Evolutionary conservation across 345 rosid genomes (phyloP).

Genomic region (Dimocarpus longan): DNA sequence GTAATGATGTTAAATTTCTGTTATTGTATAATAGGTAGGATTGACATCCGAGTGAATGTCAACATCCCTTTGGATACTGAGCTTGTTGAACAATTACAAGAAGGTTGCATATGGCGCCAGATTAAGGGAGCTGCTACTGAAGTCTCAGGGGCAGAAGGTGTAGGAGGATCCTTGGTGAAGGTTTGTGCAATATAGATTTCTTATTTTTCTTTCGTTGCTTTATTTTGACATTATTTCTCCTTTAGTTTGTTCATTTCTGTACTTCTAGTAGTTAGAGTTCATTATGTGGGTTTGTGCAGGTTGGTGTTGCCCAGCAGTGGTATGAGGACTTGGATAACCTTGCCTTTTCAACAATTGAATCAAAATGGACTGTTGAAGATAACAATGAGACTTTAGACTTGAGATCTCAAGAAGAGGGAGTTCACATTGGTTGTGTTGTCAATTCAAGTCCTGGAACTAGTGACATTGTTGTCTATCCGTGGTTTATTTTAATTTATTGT

Average conservation of each 20-base stretch:
- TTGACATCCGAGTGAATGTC: conserved; percentile 59
- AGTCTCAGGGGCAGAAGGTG: conserved; percentile 39
- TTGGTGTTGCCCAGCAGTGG: conserved; percentile 89
- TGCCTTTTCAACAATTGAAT: conserved; percentile 58
- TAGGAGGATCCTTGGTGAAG: conserved; percentile 60
- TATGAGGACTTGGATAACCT: conserved; percentile 86
- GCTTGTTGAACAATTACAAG: conserved; percentile 78
- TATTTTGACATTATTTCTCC: neutral
- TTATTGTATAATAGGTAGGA: conserved; percentile 55
- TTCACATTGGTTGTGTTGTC: conserved; percentile 59
- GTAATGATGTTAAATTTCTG: conserved; percentile 15
- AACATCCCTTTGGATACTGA: conserved; percentile 66
- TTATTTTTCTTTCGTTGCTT: neutral
- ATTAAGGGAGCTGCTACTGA: conserved; percentile 77
- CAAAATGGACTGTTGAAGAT: conserved; percentile 46
- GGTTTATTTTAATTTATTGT: too few species aligned
- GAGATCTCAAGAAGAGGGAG: too few species aligned
- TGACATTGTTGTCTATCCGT: too few species aligned
- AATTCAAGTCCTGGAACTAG: conserved; percentile 85
- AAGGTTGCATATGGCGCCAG: conserved; percentile 82
- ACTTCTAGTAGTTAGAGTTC: conserved; percentile 14
- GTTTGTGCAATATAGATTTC: conserved; percentile 30
- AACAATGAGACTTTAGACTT: conserved; percentile 30
- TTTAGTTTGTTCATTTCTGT: conserved; percentile 1
- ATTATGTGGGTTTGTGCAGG: conserved; percentile 47